Evolutionary conservation across 768 basidiomycete species (phyloP).

Genomic region (Boletus rex-veris): DNA sequence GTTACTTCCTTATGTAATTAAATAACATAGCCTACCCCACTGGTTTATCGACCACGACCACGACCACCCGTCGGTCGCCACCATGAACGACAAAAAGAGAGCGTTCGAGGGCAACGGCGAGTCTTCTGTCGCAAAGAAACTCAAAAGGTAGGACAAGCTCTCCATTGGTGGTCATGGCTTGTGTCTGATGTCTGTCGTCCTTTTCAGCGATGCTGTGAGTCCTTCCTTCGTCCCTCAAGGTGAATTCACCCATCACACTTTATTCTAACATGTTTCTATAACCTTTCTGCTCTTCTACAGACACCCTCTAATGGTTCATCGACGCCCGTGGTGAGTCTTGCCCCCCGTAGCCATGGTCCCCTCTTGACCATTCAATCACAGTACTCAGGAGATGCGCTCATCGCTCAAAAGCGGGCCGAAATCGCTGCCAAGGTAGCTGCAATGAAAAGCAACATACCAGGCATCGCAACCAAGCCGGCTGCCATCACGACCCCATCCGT

Average conservation of each 20-base stretch:
- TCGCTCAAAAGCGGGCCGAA: constrained; percentile 80
- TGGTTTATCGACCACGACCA: constrained; percentile 2
- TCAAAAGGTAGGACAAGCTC: constrained; percentile 52
- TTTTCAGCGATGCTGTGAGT: constrained; percentile 66
- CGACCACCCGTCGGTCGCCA: constrained; percentile 3
- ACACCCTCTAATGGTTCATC: constrained; percentile 46
- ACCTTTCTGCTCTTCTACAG: constrained; percentile 50
- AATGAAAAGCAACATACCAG: constrained; percentile 49
- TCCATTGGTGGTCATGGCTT: constrained; percentile 16
- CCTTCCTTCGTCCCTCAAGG: constrained; percentile 50
- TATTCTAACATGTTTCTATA: constrained; percentile 66
- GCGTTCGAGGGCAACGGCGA: constrained; percentile 55
- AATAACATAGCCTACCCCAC: no score
- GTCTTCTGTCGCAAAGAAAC: constrained; percentile 49
- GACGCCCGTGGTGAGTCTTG: constrained; percentile 42
- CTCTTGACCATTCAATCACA: constrained; percentile 21
- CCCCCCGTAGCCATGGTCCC: not conserved
- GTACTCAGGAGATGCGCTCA: constrained; percentile 59
- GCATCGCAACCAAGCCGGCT: constrained; percentile 28
- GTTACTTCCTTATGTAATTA: constrained; percentile 11
- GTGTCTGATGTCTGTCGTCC: constrained; percentile 13
- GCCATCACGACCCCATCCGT: constrained; percentile 20
- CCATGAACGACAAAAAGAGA: constrained; percentile 69
- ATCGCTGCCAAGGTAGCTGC: constrained; percentile 83
- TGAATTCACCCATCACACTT: constrained; percentile 59